phyloP scores from a whole-genome alignment of 2,329 filamentous ascomycete genomes.

The Alternaria panax region DNA sequence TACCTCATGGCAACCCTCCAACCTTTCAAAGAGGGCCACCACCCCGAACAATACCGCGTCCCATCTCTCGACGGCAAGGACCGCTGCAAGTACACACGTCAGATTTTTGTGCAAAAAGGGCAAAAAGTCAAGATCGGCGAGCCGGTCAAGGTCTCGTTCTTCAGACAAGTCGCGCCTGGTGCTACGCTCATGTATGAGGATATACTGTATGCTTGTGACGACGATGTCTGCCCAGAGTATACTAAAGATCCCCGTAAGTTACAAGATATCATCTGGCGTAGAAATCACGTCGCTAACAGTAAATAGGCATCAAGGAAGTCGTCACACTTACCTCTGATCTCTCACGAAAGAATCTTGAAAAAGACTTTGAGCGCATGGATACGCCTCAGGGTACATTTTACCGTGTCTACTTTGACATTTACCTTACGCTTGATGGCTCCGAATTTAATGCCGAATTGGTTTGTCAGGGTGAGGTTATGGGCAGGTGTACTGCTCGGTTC shows the following conservation, averaged over 20 bases:
- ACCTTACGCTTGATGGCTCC: slow-evolving; percentile 89
- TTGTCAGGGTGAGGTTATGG: slow-evolving; percentile 99
- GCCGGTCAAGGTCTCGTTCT: slow-evolving; percentile 98
- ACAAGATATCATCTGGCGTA: background rate
- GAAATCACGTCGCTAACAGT: background rate
- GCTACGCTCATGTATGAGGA: slow-evolving; percentile 99
- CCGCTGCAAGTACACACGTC: slow-evolving; percentile 96
- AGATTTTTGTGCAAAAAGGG: slow-evolving; percentile 98
- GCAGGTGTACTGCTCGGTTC: slow-evolving; percentile 91
- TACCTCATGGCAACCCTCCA: slow-evolving; percentile 99
- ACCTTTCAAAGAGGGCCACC: slow-evolving; percentile 98
- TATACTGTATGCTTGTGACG: slow-evolving; percentile 95
- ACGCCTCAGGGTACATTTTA: slow-evolving; percentile 83
- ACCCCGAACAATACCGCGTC: slow-evolving; percentile 97
- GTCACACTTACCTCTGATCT: slow-evolving; percentile 97
- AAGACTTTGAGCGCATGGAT: slow-evolving; percentile 99
- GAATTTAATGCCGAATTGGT: slow-evolving; percentile 98
- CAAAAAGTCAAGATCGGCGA: slow-evolving; percentile 99
- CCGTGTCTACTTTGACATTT: slow-evolving; percentile 75
- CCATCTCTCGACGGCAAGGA: slow-evolving; percentile 97
- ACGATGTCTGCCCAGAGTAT: slow-evolving; percentile 97
- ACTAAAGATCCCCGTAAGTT: slow-evolving; percentile 98
- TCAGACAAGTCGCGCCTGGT: slow-evolving; percentile 95
- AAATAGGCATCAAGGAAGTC: slow-evolving; percentile 93
- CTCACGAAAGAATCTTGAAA: slow-evolving; percentile 97